Percentiles rank a stretch among this genome's conserved stretches.
phyloP scores from a whole-genome alignment of 257 asterid genomes.

The Verbena officinalis region DNA sequence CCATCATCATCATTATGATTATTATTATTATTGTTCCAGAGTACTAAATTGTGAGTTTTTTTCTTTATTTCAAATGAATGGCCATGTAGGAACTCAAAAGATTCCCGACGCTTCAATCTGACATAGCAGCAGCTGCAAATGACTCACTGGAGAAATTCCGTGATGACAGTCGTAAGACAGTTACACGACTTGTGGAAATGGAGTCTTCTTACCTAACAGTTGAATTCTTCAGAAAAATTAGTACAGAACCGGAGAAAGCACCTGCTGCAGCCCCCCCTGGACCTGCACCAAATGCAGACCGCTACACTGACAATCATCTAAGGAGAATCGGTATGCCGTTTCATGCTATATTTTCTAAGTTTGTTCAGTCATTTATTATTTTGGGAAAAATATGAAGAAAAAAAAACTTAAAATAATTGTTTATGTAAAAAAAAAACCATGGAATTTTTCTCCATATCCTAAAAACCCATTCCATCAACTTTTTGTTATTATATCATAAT shows the following conservation, averaged over 20 bases:
- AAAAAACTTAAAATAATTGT: neutral
- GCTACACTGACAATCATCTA: conserved; percentile 76
- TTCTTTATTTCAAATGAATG: conserved; percentile 20
- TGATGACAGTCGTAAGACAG: conserved; percentile 92
- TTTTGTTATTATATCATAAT: neutral
- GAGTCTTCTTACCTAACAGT: conserved; percentile 95
- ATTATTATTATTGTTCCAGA: neutral
- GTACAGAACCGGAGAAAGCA: conserved; percentile 77
- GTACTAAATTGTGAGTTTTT: conserved; percentile 1
- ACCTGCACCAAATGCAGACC: conserved; percentile 60
- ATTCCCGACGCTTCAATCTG: conserved; percentile 88
- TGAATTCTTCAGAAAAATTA: conserved; percentile 88
- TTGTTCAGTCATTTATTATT: neutral
- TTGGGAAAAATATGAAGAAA: too few species aligned
- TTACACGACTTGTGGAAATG: conserved; percentile 89
- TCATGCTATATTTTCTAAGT: neutral
- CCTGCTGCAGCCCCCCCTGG: conserved; percentile 17
- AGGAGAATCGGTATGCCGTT: conserved; percentile 66
- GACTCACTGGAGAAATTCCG: conserved; percentile 93
- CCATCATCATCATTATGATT: too few species aligned
- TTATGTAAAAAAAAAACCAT: too few species aligned
- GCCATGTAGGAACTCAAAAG: conserved; percentile 77
- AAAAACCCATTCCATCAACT: neutral
- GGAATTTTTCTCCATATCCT: too few species aligned
- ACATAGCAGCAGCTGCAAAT: conserved; percentile 93